Conservation (phyloP, 345 rosid genomes). For the Rhodomyrtus tomentosa region DNA sequence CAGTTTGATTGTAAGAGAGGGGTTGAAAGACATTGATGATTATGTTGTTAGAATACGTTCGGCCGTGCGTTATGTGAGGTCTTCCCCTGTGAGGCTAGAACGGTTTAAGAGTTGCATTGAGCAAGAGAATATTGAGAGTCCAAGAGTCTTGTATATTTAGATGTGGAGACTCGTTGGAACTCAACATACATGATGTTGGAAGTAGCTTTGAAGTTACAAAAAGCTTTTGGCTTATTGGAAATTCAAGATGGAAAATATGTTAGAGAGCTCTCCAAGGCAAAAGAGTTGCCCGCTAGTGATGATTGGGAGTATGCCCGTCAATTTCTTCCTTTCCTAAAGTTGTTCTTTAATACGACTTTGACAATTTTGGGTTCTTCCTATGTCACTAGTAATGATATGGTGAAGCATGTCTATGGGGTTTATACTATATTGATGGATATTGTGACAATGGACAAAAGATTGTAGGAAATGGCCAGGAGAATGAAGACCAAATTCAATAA, state of each 20-base stretch:
- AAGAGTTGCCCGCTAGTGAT: neutral
- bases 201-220: neutral
- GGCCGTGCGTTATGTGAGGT: neutral
- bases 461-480: neutral
- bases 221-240: constrained; percentile 1
- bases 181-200: constrained; percentile 1
- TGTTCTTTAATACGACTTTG: neutral
- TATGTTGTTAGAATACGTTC: neutral
- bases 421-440: neutral
- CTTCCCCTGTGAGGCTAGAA: neutral
- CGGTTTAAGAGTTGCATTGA: neutral
- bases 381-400: neutral
- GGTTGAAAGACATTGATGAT: neutral
- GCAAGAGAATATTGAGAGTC: neutral
- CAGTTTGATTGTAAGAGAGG: neutral
- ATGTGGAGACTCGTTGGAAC: neutral
- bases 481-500: neutral
- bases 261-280: neutral
- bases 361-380: neutral
- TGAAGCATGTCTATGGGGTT: neutral
- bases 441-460: neutral
- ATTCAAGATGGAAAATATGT: neutral
- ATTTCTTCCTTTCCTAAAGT: neutral
- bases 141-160: neutral
- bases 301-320: neutral